Evolutionary conservation across 768 basidiomycete species (phyloP), one percentile per base, ranked within the genome.

Genomic region (Mycena albidolilacea): DNA sequence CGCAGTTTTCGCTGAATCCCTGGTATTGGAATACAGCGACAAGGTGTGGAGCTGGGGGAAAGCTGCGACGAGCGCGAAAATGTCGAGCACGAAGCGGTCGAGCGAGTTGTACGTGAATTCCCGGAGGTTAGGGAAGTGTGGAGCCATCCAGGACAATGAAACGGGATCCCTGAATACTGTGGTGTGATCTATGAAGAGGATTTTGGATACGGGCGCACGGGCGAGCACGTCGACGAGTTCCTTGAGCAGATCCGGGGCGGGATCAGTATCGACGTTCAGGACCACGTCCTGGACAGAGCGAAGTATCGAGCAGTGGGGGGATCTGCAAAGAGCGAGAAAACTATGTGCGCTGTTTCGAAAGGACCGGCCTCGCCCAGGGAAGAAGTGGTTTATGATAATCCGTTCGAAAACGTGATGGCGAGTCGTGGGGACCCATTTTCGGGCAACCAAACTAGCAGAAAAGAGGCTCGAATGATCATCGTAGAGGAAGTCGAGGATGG

Each of bases 331-430:
- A 8, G 46, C 61, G 14, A 75, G 37, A n/a, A 75, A 75, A 5
- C 15, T 30, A 19, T 54, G 57, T 2, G 69, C 73, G 39, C 38
- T 74, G 37, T 74, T 64, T 7, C 23, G 41, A 23, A 64, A 58
- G 10, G 12, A 23, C 4, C 30, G 23, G 41, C 21, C 21, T 8
- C 48, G 59, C 6, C 43, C 30, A 5, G 54, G 21, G 14, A 57
- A 41, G 58, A 61, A 54, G 23, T 65, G 59, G 54, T 61, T 62
- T 62, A 80, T 68, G 30, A 74, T 73, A 43, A 80, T 75, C 2
- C 69, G 55, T 17, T 74, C 64, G 67, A 78, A 80, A 55, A 80
- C 67, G 60, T 80, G 79, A 2, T 69, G 65, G 0, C 78, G 78
- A 38, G 75, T 72, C 7, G 79, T 72, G 19, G 71, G 57, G 57